Evolutionary conservation across 257 asterid genomes (phyloP), one percentile per base, ranked within the genome.

Genomic region (Osmanthus fragrans): DNA sequence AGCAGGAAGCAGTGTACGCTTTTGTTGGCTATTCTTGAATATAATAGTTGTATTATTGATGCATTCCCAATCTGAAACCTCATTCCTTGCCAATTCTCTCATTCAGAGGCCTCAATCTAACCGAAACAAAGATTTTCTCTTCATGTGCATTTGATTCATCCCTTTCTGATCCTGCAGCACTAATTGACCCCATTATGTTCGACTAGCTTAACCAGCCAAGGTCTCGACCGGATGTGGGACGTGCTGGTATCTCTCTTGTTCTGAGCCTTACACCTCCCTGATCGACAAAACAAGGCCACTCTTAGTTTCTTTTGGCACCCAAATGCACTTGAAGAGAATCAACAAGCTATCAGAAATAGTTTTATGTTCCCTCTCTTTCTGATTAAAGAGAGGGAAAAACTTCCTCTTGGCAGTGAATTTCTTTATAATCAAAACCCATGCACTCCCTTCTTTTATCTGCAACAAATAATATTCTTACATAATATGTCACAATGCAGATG

Each of bases 111-210:
- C 99, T 88, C 79, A 91, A 73, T 80, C 99, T 85, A 3, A 95
- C 87, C 0, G 99, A 92, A 39, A 95, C 98, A 10, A 88, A 86
- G 37, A 95, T 95, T 82, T 87, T 95, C 94, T 95, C 98, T 81
- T 86, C 97, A 29, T 87, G 86, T 75, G 92, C 89, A 86, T 79
- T 81, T 72, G 94, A 84, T 75, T 78, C 82, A 18, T 80, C 84
- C 67, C 67, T 39, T 85, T 89, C 81, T 68, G 71, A 4, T 83
- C 91, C 37, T 66, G 51, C 67, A 72, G 16, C 92, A 51, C 64
- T 30, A 6, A 84, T 63, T 34, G 89, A 85, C 58, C 89, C 88
- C 98, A 91, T 91, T 77, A 73, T 63, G 67, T 23, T 60, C 63
- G 73, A 58, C 68, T 33, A 39, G 25, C 1, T 71, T 73, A 73